These are phyloP conservation scores for Trypanosomatidae sp. DNA, from an alignment of 208 protist species.

Conservation along the genomic window DNA sequence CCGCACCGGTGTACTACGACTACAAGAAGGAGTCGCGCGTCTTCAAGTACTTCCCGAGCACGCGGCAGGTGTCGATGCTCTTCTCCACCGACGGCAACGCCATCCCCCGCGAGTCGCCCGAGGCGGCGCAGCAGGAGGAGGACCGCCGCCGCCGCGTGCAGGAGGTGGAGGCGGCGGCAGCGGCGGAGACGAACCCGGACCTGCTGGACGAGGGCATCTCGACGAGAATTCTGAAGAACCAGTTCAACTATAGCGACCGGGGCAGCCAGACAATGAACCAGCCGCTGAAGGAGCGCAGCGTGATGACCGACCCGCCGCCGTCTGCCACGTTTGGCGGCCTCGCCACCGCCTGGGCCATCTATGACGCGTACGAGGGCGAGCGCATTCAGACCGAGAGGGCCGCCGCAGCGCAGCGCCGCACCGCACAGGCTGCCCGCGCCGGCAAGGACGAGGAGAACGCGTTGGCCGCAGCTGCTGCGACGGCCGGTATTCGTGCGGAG, in stretches of 20 bases:
- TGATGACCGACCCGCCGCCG: constrained; percentile 94
- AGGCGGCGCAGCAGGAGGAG: constrained; percentile 90
- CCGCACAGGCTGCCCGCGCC: constrained; percentile 49
- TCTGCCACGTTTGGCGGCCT: constrained; percentile 89
- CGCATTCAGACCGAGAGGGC: constrained; percentile 81
- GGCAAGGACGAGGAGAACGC: constrained; percentile 78
- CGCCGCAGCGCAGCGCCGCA: constrained; percentile 69
- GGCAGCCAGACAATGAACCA: constrained; percentile 97
- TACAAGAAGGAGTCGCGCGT: constrained; percentile 91
- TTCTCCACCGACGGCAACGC: constrained; percentile 83
- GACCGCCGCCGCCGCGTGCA: constrained; percentile 71
- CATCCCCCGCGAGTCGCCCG: constrained; percentile 78
- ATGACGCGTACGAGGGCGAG: constrained; percentile 95
- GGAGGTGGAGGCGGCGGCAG: constrained; percentile 69
- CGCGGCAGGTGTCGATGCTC: constrained; percentile 87
- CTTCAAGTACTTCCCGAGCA: constrained; percentile 90
- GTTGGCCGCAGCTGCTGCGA: constrained; percentile 13
- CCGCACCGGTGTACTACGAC: constrained; percentile 92
- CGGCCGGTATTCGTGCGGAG: constrained; percentile 7
- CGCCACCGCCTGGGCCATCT: constrained; percentile 95
- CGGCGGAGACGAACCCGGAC: constrained; percentile 86
- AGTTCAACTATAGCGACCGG: constrained; percentile 98
- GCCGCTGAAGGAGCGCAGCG: constrained; percentile 61
- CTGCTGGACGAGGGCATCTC: constrained; percentile 80
- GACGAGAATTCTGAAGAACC: constrained; percentile 94